A percentile compares a stretch with the other conserved stretches of the same genome.
Evolutionary conservation across 768 basidiomycete genomes (phyloP).

Genomic region (Mrakia hoshinonis): DNA sequence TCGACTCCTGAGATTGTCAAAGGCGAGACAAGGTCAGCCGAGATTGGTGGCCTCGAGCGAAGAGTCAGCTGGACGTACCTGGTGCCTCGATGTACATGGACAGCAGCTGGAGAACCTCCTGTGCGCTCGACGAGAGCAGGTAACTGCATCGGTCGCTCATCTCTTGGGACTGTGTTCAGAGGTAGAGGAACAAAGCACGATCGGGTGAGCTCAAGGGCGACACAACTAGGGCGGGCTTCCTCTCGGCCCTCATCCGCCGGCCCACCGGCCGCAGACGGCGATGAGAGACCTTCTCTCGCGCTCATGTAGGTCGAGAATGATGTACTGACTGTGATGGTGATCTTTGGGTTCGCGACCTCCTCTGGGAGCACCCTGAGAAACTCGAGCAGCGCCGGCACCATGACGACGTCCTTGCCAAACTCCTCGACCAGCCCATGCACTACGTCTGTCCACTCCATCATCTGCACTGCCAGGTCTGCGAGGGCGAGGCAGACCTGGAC

Average conservation of each 20-base stretch:
- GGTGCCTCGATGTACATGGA: constrained; percentile 78
- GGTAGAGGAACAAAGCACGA: background rate
- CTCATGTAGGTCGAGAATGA: no score
- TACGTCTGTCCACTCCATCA: constrained; percentile 70
- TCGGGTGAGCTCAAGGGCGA: background rate
- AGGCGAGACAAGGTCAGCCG: background rate
- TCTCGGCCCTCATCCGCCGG: background rate
- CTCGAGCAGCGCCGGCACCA: constrained; percentile 73
- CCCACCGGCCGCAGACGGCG: background rate
- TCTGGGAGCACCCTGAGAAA: constrained; percentile 88
- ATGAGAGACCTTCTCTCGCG: no score
- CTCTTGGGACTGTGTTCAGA: constrained; percentile 8
- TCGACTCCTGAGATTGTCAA: constrained; percentile 61
- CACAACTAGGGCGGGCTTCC: background rate
- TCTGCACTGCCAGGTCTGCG: constrained; percentile 81
- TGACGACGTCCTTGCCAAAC: constrained; percentile 74
- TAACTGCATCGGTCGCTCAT: constrained; percentile 20
- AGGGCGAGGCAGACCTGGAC: constrained; percentile 84
- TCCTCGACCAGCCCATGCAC: constrained; percentile 71
- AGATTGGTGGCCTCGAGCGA: background rate
- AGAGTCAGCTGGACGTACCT: constrained; percentile 50
- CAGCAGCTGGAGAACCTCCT: constrained; percentile 65
- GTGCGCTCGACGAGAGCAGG: constrained; percentile 43
- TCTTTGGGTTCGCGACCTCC: constrained; percentile 73
- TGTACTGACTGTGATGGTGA: constrained; percentile 70